These are phyloP conservation scores for Stipa capillata DNA, from an alignment of 176 grass and related monocot species.

Conservation along the genomic window DNA sequence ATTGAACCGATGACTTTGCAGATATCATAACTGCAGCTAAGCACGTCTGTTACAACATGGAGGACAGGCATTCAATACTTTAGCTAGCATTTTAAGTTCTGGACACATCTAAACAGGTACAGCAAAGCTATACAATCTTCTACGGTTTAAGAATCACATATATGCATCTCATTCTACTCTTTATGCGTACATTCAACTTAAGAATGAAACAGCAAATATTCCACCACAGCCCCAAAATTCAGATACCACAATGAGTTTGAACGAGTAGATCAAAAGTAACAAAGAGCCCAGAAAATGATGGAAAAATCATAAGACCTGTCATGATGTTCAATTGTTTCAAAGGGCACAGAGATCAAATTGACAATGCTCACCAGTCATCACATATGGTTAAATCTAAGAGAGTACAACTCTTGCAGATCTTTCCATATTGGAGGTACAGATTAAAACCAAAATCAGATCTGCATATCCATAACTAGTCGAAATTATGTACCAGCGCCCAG, in stretches of 20 bases:
- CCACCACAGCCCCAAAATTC: not conserved
- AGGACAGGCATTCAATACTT: not conserved
- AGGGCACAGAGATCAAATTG: not conserved
- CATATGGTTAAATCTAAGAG: not conserved
- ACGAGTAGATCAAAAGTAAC: not conserved
- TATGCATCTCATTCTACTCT: not conserved
- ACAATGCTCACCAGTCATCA: not conserved
- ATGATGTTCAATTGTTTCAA: not conserved
- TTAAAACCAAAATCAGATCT: slow-evolving; percentile 8
- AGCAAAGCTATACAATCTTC: no score
- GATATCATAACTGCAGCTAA: not conserved
- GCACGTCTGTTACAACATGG: not conserved
- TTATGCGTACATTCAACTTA: no score
- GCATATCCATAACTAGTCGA: not conserved
- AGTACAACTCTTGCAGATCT: not conserved
- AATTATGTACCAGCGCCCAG: slow-evolving; percentile 4
- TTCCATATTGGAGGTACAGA: slow-evolving; percentile 8
- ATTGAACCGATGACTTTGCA: not conserved
- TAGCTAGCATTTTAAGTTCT: not conserved
- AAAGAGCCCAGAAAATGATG: not conserved
- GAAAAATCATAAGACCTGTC: not conserved
- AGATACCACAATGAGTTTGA: not conserved
- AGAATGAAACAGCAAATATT: not conserved
- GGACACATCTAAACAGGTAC: not conserved
- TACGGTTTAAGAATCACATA: not conserved